Evolutionary conservation across 352 stramenopile species (phyloP), one percentile per base, ranked within the genome.

Genomic region (Globisporangium spinosum): DNA sequence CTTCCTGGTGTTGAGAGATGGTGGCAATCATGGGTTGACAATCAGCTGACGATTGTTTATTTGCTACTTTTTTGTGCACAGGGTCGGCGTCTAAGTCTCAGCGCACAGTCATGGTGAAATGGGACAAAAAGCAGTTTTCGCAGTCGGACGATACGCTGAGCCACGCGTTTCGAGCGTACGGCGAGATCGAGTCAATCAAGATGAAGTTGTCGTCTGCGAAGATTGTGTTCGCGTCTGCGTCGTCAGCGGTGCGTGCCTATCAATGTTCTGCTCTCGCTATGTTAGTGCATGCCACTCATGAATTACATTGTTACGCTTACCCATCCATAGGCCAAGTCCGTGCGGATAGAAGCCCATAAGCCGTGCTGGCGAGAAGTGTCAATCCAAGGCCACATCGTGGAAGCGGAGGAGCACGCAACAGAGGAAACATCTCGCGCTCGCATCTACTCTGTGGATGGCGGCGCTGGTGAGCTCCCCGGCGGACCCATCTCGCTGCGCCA

Each of bases 91-190:
- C 77, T 17, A 93, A 89, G 65, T 83, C 85, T 10, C 76, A 91
- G 59, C 82, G 87, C 12, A 92, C 83, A 3, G 80, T 95, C n/a
- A 89, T 77, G 4, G 71, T 95, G 49, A 91, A 91, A 60, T 95
- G 87, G 87, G 82, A 91, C 64, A 78, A 78, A 55, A 82, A 77
- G 29, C 74, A 82, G 60, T 71, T 72, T 22, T 93, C 87, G 17
- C 87, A 93, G 66, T 93, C 85, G 25, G 85, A 93, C 57, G 82
- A 93, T 27, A 91, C 85, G 32, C 78, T 95, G 29, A 89, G 71
- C 64, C 70, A 68, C 45, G 69, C 68, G 23, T 75, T 95, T 20
- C 83, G 83, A 13, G 64, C 62, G 8, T 91, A 91, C 64, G 87
- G 87, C 8, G 78, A 80, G 35, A 89, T 95, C 27, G 78, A 89